phyloP scores from a whole-genome alignment of 1,284 basidiomycete genomes.

The Austroboletus novae-zelandiae region DNA sequence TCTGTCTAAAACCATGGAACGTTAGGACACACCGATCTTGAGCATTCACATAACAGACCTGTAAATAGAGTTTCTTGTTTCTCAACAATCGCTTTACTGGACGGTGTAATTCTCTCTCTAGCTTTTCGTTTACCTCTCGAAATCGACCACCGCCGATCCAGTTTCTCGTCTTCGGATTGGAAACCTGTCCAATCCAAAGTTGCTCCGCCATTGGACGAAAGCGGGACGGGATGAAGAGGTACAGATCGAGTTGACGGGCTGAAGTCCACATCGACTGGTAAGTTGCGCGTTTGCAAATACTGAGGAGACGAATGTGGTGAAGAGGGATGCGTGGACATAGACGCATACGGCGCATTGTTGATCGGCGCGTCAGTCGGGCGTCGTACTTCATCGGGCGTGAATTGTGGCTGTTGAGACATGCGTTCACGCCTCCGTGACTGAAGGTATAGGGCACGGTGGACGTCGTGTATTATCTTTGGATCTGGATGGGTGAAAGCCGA shows the following conservation, averaged over 20 bases:
- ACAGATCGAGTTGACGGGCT: constrained; percentile 57
- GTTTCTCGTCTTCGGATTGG: constrained; percentile 50
- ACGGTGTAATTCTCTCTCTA: constrained; percentile 48
- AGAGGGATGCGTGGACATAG: constrained; percentile 28
- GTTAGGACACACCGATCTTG: constrained; percentile 4
- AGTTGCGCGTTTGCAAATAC: constrained; percentile 23
- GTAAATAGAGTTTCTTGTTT: constrained; percentile 49
- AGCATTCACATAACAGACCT: constrained; percentile 35
- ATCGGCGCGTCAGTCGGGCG: constrained; percentile 21
- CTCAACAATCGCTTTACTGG: constrained; percentile 44
- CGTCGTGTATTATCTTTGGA: constrained; percentile 70
- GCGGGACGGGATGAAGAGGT: constrained; percentile 54
- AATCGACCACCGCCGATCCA: constrained; percentile 60
- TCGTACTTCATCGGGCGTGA: constrained; percentile 22
- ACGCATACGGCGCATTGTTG: constrained; percentile 34
- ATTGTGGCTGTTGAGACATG: constrained; percentile 35
- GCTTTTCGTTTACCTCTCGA: constrained; percentile 56
- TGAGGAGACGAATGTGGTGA: constrained; percentile 34
- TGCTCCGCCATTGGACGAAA: constrained; percentile 61
- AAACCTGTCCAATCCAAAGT: constrained; percentile 68
- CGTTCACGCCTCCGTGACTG: constrained; percentile 72
- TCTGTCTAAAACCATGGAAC: constrained; percentile 45
- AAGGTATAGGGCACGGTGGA: constrained; percentile 65
- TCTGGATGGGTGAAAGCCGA: constrained; percentile 40
- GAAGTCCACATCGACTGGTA: constrained; percentile 61